Evolutionary conservation across 371 early-diverging fungal genomes (phyloP), one percentile per base, ranked within the genome.

Genomic region (Neoconidiobolus thromboides): DNA sequence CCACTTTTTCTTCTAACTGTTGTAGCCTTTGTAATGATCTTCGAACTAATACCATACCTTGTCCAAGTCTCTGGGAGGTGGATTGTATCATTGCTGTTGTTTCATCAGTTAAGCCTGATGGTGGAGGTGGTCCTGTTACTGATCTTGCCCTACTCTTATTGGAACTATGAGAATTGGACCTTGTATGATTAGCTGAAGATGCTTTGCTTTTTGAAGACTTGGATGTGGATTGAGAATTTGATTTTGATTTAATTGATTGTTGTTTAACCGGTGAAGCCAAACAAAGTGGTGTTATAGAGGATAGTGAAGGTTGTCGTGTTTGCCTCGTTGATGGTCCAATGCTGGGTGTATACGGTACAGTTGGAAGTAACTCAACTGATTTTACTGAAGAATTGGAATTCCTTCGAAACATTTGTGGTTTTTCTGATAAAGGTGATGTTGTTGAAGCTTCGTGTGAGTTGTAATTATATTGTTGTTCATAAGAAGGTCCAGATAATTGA

Each of bases 71-170:
- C 6, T 56, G 57, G 5, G 57, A 56, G 40, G 57, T 56, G 3
- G 57, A 42, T 9, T 47, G 57, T 7, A 56, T 39, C 38, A 56
- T 41, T 41, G 57, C 57, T 2, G 57, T 43, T 14, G 57, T 56
- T 36, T 56, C 57, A 36, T 56, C 38, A 3, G 38, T 15, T 37
- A 15, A 7, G 7, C 26, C 26, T 12, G 49, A 26, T 49, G 14
- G 14, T 12, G 49, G 37, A 55, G 12, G 10, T 39, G 55, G 55
- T 43, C 26, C 37, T 43, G 42, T 12, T 36, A 14, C 4, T 55
- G 10, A n/a, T 55, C n/a, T 12, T 41, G 40, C 5, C 7, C 5
- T 39, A 43, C 3, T 14, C 3, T 39, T 14, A 39, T 39, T 3
- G 36, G 12, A 10, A 14, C 37, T 4, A n/a, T 43, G 26, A 26